Base-by-base conservation (phyloP, 306 rosid genomes). In the Sesbania bispinosa region DNA sequence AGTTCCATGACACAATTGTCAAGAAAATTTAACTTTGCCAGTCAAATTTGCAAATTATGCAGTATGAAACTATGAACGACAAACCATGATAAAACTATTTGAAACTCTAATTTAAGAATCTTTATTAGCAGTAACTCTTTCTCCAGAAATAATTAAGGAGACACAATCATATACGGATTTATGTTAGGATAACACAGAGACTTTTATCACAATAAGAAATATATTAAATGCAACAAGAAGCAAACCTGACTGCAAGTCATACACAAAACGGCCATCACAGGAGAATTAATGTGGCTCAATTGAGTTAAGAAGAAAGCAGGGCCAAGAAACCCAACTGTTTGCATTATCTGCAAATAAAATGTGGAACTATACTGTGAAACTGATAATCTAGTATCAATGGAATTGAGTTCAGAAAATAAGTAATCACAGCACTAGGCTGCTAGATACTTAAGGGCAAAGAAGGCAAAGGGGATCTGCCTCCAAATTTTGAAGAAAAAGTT, bases 251-350 rank as follows among this genome's bases (percentile, higher is more conserved):
- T 95, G 85, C 99, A 91, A 6, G 97, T 88, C 97, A 89, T 95
- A 71, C 99, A 95, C 70, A 91, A 51, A 79, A 95, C 96, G 62
- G 99, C 99, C 93, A 91, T 85, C 13, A 53, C 79, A 20, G 99
- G 99, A 85, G 99, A 91, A 75, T 89, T 62, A 10, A 91, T 45
- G 47, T 89, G 97, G 88, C 97, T 95, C 90, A 95, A 74, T 71
- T 95, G 99, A 71, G 99, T 91, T 45, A 95, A 82, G 92, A 95
- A 95, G 86, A 95, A 95, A 75, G 99, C 99, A 38, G 99, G 99
- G 66, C 99, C 99, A 47, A 94, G 96, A 87, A 95, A 95, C 48
- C 99, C 99, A 80, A 95, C 67, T 53, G 96, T 88, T 84, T 91
- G 99, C 99, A 95, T 95, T 77, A 91, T 86, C 99, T 95, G 87